Conservation (phyloP, 441 rosid species). For the Euphorbia celastroides region DNA sequence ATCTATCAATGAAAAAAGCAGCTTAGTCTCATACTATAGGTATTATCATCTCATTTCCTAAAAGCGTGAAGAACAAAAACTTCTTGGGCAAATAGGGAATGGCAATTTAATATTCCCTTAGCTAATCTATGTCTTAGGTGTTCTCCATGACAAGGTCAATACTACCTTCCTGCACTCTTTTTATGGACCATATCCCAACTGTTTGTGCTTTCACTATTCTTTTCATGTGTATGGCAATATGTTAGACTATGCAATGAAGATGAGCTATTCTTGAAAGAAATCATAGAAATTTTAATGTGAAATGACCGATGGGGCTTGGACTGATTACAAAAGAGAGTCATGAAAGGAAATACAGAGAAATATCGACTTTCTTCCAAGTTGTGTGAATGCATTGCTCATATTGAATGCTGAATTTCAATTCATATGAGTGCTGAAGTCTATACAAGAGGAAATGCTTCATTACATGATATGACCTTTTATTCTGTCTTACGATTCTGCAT, state of each 20-base stretch:
- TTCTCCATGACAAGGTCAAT: background rate
- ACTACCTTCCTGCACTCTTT: background rate
- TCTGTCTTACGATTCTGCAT: background rate
- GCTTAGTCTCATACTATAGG: background rate
- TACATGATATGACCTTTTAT: background rate
- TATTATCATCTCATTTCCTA: background rate
- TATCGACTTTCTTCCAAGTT: too few species aligned
- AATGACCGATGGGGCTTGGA: background rate
- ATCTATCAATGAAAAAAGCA: background rate
- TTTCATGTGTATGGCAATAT: background rate
- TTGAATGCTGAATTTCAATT: background rate
- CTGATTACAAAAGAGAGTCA: background rate
- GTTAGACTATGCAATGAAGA: background rate
- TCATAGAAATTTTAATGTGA: background rate
- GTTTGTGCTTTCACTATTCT: background rate
- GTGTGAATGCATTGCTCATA: background rate
- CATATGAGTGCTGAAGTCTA: background rate
- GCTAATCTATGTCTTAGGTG: background rate
- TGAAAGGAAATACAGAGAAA: background rate
- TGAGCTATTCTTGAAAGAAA: background rate
- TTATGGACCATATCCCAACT: background rate
- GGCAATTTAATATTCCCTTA: background rate
- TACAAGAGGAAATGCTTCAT: background rate
- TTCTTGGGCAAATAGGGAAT: conserved; percentile 6
- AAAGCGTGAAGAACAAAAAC: background rate